phyloP scores from a whole-genome alignment of 768 basidiomycete genomes.

The Leucocoprinus sp. region DNA sequence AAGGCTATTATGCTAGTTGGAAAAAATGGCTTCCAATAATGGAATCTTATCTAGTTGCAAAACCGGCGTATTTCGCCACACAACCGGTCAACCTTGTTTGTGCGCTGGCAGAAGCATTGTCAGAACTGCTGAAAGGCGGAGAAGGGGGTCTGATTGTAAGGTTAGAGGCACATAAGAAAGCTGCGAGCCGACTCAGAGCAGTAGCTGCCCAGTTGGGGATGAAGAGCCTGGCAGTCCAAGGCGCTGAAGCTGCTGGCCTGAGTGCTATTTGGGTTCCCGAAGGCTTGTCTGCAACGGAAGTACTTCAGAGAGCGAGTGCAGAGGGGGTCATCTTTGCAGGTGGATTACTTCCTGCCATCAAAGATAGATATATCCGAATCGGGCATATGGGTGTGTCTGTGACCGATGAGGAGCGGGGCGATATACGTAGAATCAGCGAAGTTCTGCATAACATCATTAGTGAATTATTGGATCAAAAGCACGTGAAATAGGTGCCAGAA shows the following conservation, averaged over 20 bases:
- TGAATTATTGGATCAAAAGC: constrained; percentile 5
- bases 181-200: constrained; percentile 55
- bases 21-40: constrained; percentile 84
- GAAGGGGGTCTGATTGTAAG: constrained; percentile 60
- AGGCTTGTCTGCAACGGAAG: constrained; percentile 55
- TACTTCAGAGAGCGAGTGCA: constrained; percentile 58
- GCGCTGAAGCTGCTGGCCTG: constrained; percentile 72
- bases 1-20: constrained; percentile 75
- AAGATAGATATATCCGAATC: constrained; percentile 68
- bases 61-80: constrained; percentile 80
- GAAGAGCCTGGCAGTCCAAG: constrained; percentile 49
- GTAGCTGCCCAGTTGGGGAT: constrained; percentile 58
- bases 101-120: constrained; percentile 73
- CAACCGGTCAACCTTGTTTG: constrained; percentile 83
- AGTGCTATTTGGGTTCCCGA: constrained; percentile 79
- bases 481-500: too few relatives aligned
- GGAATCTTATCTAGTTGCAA: constrained; percentile 71
- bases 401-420: constrained; percentile 53
- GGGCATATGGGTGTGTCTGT: constrained; percentile 85
- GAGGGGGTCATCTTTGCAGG: constrained; percentile 72
- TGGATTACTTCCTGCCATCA: constrained; percentile 72
- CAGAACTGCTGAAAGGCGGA: constrained; percentile 48
- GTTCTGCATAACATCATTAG: not conserved
- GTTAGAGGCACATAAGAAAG: constrained; percentile 59
- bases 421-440: constrained; percentile 49